These are phyloP conservation scores for Cubamyces sp. DNA, from an alignment of 768 basidiomycete species.

Conservation along the genomic window DNA sequence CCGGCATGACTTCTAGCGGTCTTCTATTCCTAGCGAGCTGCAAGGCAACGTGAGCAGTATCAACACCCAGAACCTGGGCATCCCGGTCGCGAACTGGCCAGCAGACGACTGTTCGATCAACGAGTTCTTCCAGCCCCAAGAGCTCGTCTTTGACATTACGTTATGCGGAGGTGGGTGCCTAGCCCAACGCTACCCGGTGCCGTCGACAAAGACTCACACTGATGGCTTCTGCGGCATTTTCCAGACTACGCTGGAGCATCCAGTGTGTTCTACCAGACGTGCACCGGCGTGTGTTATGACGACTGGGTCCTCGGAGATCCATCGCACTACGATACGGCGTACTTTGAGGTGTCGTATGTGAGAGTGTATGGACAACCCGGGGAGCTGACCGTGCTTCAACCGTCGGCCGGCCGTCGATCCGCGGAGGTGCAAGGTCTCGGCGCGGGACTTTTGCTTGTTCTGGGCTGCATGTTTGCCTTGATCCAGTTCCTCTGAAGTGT, in stretches of 20 bases:
- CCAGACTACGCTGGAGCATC: conserved; percentile 51
- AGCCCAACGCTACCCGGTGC: conserved; percentile 25
- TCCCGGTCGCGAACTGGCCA: conserved; percentile 73
- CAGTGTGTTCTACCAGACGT: conserved; percentile 60
- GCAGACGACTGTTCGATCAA: conserved; percentile 55
- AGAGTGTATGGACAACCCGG: conserved; percentile 36
- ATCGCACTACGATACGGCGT: conserved; percentile 64
- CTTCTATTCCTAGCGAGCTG: conserved; percentile 51
- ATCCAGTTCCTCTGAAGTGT: conserved; percentile 9
- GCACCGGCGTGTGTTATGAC: conserved; percentile 67
- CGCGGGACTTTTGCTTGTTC: conserved; percentile 4
- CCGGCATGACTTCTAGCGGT: conserved; percentile 34
- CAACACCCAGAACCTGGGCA: conserved; percentile 61
- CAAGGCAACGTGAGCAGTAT: conserved; percentile 53
- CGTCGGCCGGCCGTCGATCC: conserved; percentile 21
- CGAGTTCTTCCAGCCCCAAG: conserved; percentile 62
- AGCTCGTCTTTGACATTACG: conserved; percentile 75
- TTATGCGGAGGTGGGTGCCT: conserved; percentile 59
- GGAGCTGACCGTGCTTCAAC: conserved; percentile 33
- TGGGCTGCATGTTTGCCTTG: conserved; percentile 10
- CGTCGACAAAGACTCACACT: conserved; percentile 12
- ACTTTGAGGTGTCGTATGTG: conserved; percentile 64
- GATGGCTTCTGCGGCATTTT: neutral
- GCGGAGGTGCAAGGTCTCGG: conserved; percentile 13
- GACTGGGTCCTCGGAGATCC: conserved; percentile 70